Evolutionary conservation across 805 yeast species (phyloP), one percentile per base, ranked within the genome.

Genomic region (Diddensiella transvaalensis): DNA sequence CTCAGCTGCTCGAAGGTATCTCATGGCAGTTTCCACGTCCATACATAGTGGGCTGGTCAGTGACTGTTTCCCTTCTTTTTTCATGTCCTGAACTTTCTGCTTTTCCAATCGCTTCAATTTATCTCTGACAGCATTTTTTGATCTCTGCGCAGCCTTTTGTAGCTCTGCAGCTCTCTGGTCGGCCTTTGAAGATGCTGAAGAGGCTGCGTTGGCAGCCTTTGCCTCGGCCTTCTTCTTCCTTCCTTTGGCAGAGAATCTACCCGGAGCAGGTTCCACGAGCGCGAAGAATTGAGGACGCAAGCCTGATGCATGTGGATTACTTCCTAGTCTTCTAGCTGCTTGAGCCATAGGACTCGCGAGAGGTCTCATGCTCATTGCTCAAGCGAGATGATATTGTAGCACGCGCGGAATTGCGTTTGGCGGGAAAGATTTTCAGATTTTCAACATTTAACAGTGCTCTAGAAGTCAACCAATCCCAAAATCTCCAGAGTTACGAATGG

Each of bases 1-100:
- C 66, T 89, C 96, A 3, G 89, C 80, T 0, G 98, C 96, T 54
- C 96, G 75, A 48, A 91, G 63, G 61, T 82, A 89, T 58, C 85
- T 76, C 65, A 88, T 66, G 1, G 97, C 96, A 24, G 70, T 66
- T 3, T 85, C 78, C 4, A 88, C 73, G 43, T 79, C 82, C 85
- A 86, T 80, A 61, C 80, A 83, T 47, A 85, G 70, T 1, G 90
- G 90, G 54, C 67, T 63, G 56, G 68, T 50, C 74, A 75, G 52
- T 64, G 82, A 61, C 33, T 58, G 60, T 46, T 67, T 66, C 39
- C 79, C 77, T 47, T 67, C 67, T 21, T 60, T 49, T 46, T 62
- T 57, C 46, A 61, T 59, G 42, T 50, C 51, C 35, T 54, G 52
- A 39, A 58, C 38, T 13, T 52, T 52, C 37, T 52, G 47, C 33